These are phyloP conservation scores for Juglanconis sp. DNA, from an alignment of 2,329 filamentous ascomycete species.

Conservation along the genomic window DNA sequence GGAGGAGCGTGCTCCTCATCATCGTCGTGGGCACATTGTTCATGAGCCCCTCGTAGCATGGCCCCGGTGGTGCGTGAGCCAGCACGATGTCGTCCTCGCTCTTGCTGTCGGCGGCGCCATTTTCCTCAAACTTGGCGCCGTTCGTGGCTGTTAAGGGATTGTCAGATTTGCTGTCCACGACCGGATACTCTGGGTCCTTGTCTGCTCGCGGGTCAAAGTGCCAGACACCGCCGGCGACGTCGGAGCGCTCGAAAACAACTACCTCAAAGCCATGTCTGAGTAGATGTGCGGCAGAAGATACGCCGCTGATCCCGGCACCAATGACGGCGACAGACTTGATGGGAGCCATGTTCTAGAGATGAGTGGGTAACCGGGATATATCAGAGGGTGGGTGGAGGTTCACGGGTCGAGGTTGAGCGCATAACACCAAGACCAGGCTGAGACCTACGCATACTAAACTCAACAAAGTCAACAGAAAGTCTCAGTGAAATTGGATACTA, in stretches of 20 bases:
- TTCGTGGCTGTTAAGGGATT: not conserved
- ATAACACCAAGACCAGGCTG: not conserved
- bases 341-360: conserved; percentile 1
- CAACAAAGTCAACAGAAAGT: not conserved
- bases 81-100: not conserved
- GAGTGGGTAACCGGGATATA: no score
- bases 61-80: conserved; percentile 42
- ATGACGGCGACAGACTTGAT: conserved; percentile 33
- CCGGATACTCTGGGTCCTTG: conserved; percentile 31
- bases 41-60: conserved; percentile 59
- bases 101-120: not conserved
- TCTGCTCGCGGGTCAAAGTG: conserved; percentile 31
- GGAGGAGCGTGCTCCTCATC: conserved; percentile 39
- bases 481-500: not conserved
- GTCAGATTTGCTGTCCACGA: conserved; percentile 21
- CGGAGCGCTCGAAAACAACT: conserved; percentile 36
- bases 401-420: no score
- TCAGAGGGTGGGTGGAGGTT: not conserved
- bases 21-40: conserved; percentile 71
- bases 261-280: conserved; percentile 33
- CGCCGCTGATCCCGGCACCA: conserved; percentile 39
- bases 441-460: not conserved
- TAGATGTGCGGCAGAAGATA: conserved; percentile 35
- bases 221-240: conserved; percentile 36
- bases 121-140: not conserved